Base-by-base conservation (phyloP, 805 yeast species). In the Kuraishia molischiana region DNA sequence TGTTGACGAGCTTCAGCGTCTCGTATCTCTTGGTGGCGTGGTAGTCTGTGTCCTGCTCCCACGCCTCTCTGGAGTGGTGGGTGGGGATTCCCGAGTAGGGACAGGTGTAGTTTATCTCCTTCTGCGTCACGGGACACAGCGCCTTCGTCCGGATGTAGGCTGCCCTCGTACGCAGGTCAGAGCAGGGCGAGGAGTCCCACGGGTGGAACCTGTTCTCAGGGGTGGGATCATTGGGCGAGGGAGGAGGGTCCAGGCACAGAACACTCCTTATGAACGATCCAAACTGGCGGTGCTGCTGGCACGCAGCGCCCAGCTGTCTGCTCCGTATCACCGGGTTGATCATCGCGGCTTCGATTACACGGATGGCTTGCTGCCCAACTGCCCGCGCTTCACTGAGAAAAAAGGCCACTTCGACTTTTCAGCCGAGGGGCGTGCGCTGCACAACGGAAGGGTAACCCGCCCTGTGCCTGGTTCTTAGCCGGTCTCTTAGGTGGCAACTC, bases 71-170 rank as follows among this genome's bases (percentile, higher is more conserved):
- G 17, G 85, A 78, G 54, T 85, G 94, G 58, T 92, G 98, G 3
- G 98, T 92, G 19, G 99, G 98, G 36, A 92, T 87, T 2, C 98
- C 98, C 4, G 95, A 84, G 40, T 73, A 64, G 2, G 98, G 98
- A 62, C 97, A 92, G 2, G 89, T 85, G 57, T 69, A 92, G 46
- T 80, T 70, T 41, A 92, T 85, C 34, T 82, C 80, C 45, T 78
- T 72, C 15, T 77, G 69, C 0, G 97, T 89, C 10, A 89, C 92
- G 0, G 97, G 97, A 58, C 97, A 90, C 52, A 74, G 73, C 9
- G 95, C 96, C 43, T 79, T 69, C 4, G 95, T 81, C 54, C 89
- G 74, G 44, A 90, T 92, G 41, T 79, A 76, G 17, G 95, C 96
- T 1, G 97, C 97, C 43, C 97, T 72, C 47, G 85, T 82, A 45